Conservation (phyloP, 192 early-diverging fungal species). For the Rhizophagus clarus region DNA sequence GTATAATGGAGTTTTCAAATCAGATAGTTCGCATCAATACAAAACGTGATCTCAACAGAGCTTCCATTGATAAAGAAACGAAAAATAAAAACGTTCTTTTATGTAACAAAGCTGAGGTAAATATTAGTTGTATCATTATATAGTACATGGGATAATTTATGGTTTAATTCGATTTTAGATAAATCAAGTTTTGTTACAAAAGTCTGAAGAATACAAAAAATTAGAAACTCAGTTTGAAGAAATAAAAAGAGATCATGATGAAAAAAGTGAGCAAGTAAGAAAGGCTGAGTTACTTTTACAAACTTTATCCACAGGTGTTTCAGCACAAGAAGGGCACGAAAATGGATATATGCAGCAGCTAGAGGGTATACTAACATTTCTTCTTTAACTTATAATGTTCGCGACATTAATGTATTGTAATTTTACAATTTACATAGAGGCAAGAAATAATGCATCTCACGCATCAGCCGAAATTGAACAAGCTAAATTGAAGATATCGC, state of each 20-base stretch:
- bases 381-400: neutral
- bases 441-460: constrained; percentile 62
- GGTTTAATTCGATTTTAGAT: constrained; percentile 38
- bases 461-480: constrained; percentile 78
- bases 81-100: constrained; percentile 42
- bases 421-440: constrained; percentile 45
- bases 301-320: constrained; percentile 90
- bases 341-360: constrained; percentile 97
- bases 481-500: constrained; percentile 74
- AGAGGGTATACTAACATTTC: constrained; percentile 50
- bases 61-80: constrained; percentile 78
- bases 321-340: constrained; percentile 89
- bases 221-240: constrained; percentile 51
- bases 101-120: constrained; percentile 50
- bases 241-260: constrained; percentile 53
- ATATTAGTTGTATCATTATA: neutral
- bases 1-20: constrained; percentile 76
- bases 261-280: constrained; percentile 58
- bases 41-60: constrained; percentile 79
- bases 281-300: constrained; percentile 84
- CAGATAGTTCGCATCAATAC: constrained; percentile 82
- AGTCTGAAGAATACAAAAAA: constrained; percentile 38
- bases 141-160: neutral
- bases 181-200: constrained; percentile 46
- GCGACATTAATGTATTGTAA: neutral